Conservation (phyloP, 2,329 filamentous ascomycete genomes). For the Immersiporthe knoxdaviesiana region DNA sequence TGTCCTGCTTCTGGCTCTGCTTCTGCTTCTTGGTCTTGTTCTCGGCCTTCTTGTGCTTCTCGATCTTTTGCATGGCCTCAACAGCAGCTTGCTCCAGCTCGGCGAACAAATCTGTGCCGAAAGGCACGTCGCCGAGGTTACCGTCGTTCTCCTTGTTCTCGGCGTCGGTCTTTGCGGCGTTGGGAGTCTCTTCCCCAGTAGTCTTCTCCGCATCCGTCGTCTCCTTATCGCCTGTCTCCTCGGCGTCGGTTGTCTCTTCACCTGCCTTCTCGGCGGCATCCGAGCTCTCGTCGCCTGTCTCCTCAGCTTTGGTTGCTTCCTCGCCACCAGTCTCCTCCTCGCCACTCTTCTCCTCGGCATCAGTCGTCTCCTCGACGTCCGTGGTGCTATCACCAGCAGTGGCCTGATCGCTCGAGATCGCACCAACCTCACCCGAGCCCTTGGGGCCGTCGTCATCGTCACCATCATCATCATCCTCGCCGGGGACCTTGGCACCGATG, state of each 20-base stretch:
- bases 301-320: slow-evolving; percentile 3
- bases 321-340: slow-evolving; percentile 12
- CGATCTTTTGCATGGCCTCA: not conserved
- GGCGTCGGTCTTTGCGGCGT: not conserved
- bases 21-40: slow-evolving; percentile 7
- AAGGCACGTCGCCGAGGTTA: not conserved
- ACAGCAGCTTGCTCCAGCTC: not conserved
- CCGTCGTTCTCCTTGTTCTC: slow-evolving; percentile 18
- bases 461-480: not conserved
- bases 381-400: slow-evolving; percentile 17
- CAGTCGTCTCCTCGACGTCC: slow-evolving; percentile 10
- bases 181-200: no score
- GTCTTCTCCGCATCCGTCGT: no score
- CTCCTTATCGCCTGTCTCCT: not conserved
- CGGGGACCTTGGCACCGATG: slow-evolving; percentile 6
- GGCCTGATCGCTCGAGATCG: slow-evolving; percentile 16
- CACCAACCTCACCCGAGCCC: not conserved
- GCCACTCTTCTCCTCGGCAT: slow-evolving; percentile 11
- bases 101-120: not conserved
- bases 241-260: slow-evolving; percentile 6
- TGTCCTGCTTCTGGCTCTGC: not conserved
- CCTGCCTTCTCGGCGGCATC: not conserved
- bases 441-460: not conserved
- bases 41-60: slow-evolving; percentile 13
- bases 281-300: not conserved